phyloP scores from a whole-genome alignment of 176 grass and related monocot genomes.

The Carex pumila region DNA sequence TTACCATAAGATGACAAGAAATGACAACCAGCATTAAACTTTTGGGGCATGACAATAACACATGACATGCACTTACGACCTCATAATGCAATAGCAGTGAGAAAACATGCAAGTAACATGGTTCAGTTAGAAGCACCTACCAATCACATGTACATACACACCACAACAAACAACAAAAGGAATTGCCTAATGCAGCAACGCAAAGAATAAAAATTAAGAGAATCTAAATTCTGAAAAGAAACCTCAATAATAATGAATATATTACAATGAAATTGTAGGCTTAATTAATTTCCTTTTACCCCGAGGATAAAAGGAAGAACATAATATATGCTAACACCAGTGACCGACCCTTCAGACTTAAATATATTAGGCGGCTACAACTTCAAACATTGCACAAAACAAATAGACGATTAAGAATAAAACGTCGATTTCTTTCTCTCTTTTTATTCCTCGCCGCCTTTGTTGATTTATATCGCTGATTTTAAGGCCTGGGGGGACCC shows the following conservation, averaged over 20 bases:
- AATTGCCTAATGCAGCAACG: neutral
- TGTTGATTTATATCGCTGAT: neutral
- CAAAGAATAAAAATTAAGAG: neutral
- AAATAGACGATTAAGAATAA: neutral
- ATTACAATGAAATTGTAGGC: neutral
- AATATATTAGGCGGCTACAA: neutral
- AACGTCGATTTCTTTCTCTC: neutral
- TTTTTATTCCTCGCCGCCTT: neutral
- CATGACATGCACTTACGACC: neutral
- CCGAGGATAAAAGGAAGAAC: neutral
- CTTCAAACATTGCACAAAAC: neutral
- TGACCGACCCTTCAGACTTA: neutral
- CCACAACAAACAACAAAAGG: neutral
- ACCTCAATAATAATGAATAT: neutral
- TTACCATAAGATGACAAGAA: neutral
- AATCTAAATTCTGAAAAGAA: neutral
- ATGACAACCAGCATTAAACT: neutral
- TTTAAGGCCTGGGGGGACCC: neutral
- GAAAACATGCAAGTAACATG: neutral
- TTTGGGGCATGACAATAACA: neutral
- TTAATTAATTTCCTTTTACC: neutral
- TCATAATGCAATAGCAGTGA: neutral
- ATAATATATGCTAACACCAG: conserved; percentile 2
- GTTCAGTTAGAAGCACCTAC: neutral
- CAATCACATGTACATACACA: neutral